Percentiles rank a stretch among this genome's conserved stretches.
These are phyloP conservation scores for Nicotiana obtusifolia DNA, from an alignment of 257 asterid species.

Conservation along the genomic window DNA sequence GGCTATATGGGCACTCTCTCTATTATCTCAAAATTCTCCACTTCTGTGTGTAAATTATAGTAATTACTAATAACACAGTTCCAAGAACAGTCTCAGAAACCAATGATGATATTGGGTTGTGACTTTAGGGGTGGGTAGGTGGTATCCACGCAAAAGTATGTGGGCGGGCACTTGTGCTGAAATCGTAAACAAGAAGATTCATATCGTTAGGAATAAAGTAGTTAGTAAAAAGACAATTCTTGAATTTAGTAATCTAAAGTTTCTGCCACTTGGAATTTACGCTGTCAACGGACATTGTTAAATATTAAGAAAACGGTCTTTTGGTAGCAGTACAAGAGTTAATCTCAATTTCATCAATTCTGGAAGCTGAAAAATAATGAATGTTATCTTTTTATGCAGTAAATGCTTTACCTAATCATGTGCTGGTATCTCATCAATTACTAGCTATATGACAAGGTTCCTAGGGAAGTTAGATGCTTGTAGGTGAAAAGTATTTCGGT, in stretches of 20 bases:
- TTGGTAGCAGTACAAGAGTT: background rate
- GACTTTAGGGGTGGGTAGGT: constrained; percentile 19
- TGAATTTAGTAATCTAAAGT: constrained; percentile 4
- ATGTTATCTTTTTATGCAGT: background rate
- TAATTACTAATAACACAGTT: background rate
- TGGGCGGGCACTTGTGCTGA: background rate
- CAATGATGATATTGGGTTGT: constrained; percentile 18
- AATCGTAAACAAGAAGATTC: constrained; percentile 37
- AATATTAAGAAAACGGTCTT: background rate
- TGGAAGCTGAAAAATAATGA: background rate
- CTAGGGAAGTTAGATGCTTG: too few species aligned
- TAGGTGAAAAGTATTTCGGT: too few species aligned
- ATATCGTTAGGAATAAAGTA: background rate
- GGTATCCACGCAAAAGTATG: background rate
- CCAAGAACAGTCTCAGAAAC: constrained; percentile 8
- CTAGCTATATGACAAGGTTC: too few species aligned
- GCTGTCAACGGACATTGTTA: background rate
- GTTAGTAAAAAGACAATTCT: constrained; percentile 5
- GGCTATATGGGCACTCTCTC: background rate
- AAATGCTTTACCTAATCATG: background rate
- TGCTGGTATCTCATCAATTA: background rate
- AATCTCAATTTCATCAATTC: background rate
- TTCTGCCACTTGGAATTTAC: constrained; percentile 14
- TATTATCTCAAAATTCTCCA: background rate
- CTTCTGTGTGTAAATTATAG: background rate